Percentiles rank a stretch among this genome's conserved stretches.
Conservation (phyloP, 2,329 filamentous ascomycete genomes). For the Nemania sp. region DNA sequence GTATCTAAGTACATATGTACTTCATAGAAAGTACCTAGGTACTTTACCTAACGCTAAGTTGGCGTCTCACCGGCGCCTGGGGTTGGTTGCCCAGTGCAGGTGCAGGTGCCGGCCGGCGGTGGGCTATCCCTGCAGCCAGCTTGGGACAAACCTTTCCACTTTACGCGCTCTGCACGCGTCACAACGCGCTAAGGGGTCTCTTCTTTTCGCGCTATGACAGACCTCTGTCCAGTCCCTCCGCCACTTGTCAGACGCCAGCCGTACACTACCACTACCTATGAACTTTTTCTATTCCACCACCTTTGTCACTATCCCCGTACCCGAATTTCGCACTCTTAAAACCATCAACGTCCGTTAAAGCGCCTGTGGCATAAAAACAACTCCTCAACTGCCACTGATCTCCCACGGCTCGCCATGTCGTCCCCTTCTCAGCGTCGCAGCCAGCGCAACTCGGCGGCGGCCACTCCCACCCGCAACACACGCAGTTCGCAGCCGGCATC, state of each 20-base stretch:
- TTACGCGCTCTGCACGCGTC: slow-evolving; percentile 40
- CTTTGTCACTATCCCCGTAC: background rate
- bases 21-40: no score
- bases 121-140: slow-evolving; percentile 10
- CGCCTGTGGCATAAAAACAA: background rate
- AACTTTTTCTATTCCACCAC: background rate
- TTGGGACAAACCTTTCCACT: slow-evolving; percentile 33
- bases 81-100: no score
- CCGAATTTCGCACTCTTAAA: background rate
- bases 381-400: background rate
- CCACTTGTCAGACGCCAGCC: background rate
- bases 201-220: slow-evolving; percentile 32
- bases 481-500: slow-evolving; percentile 55
- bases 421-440: slow-evolving; percentile 60
- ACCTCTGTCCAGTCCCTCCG: slow-evolving; percentile 13
- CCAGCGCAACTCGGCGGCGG: slow-evolving; percentile 59
- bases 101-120: no score
- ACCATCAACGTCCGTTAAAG: background rate
- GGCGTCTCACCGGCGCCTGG: no score
- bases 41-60: no score
- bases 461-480: slow-evolving; percentile 57
- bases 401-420: slow-evolving; percentile 55
- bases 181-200: slow-evolving; percentile 31
- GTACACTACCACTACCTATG: no score
- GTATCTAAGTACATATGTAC: background rate